Conservation (phyloP, 1,284 basidiomycete species). For the Wolfiporia cocos region DNA sequence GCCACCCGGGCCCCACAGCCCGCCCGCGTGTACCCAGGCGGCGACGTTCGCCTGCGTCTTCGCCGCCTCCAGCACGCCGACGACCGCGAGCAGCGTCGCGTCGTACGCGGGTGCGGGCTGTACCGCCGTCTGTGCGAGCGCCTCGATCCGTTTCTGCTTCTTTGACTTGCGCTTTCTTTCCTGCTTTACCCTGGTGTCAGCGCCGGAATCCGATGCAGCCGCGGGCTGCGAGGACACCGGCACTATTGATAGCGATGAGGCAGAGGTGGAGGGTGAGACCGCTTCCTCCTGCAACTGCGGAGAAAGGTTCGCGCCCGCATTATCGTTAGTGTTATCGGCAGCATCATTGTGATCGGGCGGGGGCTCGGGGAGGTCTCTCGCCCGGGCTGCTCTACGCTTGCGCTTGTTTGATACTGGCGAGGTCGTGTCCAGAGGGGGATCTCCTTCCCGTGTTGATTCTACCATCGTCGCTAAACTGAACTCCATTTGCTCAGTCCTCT, state of each 20-base stretch:
- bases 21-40: constrained; percentile 58
- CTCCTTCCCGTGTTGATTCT: background rate
- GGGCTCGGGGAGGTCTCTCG: no score
- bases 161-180: constrained; percentile 15
- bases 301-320: background rate
- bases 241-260: background rate
- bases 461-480: background rate
- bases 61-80: constrained; percentile 62
- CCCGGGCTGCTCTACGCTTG: no score
- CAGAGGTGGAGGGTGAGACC: background rate
- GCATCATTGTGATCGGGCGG: no score
- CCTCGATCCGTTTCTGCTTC: constrained; percentile 14
- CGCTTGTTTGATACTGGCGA: background rate
- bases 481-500: background rate
- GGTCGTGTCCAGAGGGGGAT: background rate
- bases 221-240: background rate
- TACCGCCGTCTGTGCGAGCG: constrained; percentile 12
- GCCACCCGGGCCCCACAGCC: constrained; percentile 35
- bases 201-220: background rate
- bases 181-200: background rate
- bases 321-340: no score
- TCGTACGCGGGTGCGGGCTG: constrained; percentile 36
- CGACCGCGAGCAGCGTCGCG: constrained; percentile 58
- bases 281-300: background rate
- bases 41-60: constrained; percentile 59